phyloP scores from a whole-genome alignment of 1,284 basidiomycete genomes.

The Inonotus hispidus region DNA sequence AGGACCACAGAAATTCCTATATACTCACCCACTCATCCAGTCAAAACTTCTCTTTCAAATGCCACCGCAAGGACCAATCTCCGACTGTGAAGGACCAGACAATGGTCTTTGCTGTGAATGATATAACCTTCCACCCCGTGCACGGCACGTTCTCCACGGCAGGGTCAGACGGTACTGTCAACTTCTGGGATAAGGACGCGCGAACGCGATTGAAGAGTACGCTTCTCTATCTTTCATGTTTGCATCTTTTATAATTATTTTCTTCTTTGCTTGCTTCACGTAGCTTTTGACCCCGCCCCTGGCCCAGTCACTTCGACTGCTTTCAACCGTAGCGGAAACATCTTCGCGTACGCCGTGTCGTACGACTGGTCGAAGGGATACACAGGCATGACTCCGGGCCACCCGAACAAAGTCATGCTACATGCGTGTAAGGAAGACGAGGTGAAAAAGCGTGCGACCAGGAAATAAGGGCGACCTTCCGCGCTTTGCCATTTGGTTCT shows the following conservation, averaged over 20 bases:
- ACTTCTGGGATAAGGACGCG: slow-evolving; percentile 89
- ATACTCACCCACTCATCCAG: slow-evolving; percentile 32
- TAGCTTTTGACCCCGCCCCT: slow-evolving; percentile 66
- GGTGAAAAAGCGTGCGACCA: slow-evolving; percentile 59
- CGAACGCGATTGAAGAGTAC: slow-evolving; percentile 85
- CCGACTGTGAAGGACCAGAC: slow-evolving; percentile 68
- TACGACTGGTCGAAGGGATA: slow-evolving; percentile 93
- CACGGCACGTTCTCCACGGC: slow-evolving; percentile 90
- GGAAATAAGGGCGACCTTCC: slow-evolving; percentile 1
- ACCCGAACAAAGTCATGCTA: slow-evolving; percentile 84
- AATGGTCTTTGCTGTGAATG: slow-evolving; percentile 88
- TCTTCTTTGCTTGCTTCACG: slow-evolving; percentile 16
- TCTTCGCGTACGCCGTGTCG: slow-evolving; percentile 85
- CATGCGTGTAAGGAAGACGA: slow-evolving; percentile 89
- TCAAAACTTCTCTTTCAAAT: slow-evolving; percentile 94
- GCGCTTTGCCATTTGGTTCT: not conserved
- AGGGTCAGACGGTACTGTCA: slow-evolving; percentile 77
- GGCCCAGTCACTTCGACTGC: slow-evolving; percentile 68
- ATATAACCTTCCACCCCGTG: slow-evolving; percentile 86
- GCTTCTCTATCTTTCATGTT: slow-evolving; percentile 23
- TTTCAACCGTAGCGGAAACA: slow-evolving; percentile 83
- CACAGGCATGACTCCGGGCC: slow-evolving; percentile 75
- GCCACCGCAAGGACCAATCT: slow-evolving; percentile 77
- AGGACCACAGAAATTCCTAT: not conserved
- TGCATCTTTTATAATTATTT: not conserved